phyloP scores from a whole-genome alignment of 164 flowering plant genomes.

The Pachysandra terminalis region DNA sequence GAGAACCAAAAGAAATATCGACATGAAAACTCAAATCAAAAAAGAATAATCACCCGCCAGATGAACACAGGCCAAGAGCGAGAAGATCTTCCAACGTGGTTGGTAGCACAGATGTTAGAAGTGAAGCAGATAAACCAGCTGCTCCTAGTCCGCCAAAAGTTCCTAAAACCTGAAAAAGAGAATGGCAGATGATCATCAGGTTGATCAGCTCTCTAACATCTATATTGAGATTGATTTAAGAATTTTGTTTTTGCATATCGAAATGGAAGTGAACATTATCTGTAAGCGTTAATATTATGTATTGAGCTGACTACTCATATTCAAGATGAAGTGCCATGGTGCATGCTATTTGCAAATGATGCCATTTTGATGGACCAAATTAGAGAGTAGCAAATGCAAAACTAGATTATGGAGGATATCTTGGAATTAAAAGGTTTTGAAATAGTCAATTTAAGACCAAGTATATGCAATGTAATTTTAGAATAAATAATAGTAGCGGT shows the following conservation, averaged over 20 bases:
- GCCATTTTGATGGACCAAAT: no score
- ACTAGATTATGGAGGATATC: background rate
- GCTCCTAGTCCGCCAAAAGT: constrained; percentile 93
- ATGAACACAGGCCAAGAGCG: constrained; percentile 93
- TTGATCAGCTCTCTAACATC: background rate
- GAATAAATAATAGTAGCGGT: no score
- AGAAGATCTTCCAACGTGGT: constrained; percentile 95
- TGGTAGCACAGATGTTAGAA: constrained; percentile 81
- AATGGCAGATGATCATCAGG: constrained; percentile 1
- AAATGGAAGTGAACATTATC: no score
- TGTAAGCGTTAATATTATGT: no score
- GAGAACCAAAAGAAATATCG: constrained; percentile 1
- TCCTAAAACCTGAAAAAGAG: constrained; percentile 54
- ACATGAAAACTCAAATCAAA: no score
- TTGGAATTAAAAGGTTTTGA: background rate
- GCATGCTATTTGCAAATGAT: no score
- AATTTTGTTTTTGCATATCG: background rate
- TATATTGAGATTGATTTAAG: background rate
- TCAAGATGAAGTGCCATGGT: no score
- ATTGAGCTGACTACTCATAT: no score
- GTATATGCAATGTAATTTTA: no score
- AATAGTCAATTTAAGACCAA: no score
- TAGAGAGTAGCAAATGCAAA: no score
- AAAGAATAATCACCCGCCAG: constrained; percentile 70
- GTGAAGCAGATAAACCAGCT: constrained; percentile 94